These are phyloP conservation scores for Liriodendron chinense DNA, from an alignment of 164 flowering plant species.

Conservation along the genomic window DNA sequence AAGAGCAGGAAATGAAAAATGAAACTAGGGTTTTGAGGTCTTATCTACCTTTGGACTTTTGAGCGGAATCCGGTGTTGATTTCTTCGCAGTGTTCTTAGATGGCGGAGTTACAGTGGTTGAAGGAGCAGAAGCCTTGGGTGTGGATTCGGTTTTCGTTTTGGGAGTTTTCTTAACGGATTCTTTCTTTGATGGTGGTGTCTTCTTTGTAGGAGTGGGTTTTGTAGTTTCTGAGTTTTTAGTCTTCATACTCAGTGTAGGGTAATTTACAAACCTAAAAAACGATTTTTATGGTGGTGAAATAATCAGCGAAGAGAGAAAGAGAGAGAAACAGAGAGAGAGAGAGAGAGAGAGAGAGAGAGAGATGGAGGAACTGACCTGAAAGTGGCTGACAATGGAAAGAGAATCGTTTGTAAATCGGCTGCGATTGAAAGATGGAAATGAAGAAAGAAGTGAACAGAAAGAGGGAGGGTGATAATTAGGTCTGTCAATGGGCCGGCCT, in stretches of 20 bases:
- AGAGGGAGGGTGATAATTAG: too few relatives aligned
- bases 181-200: slow-evolving; percentile 28
- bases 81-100: slow-evolving; percentile 20
- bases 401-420: too few relatives aligned
- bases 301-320: too few relatives aligned
- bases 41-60: slow-evolving; percentile 13
- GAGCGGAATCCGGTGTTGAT: slow-evolving; percentile 12
- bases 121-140: not conserved
- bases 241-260: slow-evolving; percentile 26
- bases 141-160: slow-evolving; percentile 1
- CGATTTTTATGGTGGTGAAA: too few relatives aligned
- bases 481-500: too few relatives aligned
- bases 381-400: not conserved
- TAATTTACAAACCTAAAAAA: not conserved
- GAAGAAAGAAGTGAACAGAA: too few relatives aligned
- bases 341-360: not conserved
- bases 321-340: too few relatives aligned
- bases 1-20: not conserved
- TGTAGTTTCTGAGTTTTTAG: slow-evolving; percentile 32
- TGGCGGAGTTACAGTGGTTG: slow-evolving; percentile 20
- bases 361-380: not conserved
- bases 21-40: not conserved
- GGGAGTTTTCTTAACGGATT: slow-evolving; percentile 19
- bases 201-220: slow-evolving; percentile 28
- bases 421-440: too few relatives aligned